Evolutionary conservation across 352 stramenopile species (phyloP).

Genomic region (Pythium aquatile): DNA sequence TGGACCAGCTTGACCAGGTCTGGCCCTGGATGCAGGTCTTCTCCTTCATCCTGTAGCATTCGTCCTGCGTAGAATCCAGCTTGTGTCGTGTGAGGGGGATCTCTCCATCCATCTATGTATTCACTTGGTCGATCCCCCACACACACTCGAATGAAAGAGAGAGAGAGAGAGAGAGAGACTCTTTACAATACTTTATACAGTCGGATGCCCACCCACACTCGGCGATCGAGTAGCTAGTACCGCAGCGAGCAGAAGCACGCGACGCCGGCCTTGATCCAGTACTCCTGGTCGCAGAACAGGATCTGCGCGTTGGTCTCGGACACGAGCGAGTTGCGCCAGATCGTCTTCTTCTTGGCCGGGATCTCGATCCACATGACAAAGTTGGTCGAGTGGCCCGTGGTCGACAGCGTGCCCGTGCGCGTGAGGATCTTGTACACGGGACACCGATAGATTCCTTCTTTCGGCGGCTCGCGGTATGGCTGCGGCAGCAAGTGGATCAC

Average conservation of each 20-base stretch:
- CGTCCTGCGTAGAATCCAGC: neutral
- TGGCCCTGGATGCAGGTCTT: constrained; percentile 59
- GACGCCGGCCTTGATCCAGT: constrained; percentile 80
- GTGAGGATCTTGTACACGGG: constrained; percentile 91
- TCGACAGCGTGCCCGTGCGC: constrained; percentile 90
- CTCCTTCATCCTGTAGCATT: constrained; percentile 47
- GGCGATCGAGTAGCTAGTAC: constrained; percentile 43
- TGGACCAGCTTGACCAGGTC: constrained; percentile 56
- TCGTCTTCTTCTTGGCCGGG: constrained; percentile 72
- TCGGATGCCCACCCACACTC: too few species aligned
- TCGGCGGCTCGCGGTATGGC: constrained; percentile 51
- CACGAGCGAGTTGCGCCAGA: constrained; percentile 58
- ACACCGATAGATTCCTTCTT: constrained; percentile 78
- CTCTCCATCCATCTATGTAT: too few species aligned
- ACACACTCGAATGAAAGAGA: neutral
- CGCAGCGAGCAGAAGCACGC: constrained; percentile 78
- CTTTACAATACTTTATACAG: neutral
- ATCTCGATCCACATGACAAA: constrained; percentile 98
- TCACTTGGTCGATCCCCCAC: too few species aligned
- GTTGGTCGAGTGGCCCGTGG: constrained; percentile 96
- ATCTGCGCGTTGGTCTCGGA: constrained; percentile 72
- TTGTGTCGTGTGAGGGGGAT: too few species aligned
- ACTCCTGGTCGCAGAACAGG: constrained; percentile 65
- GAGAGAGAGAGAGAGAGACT: neutral
- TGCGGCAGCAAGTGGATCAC: constrained; percentile 82